Base-by-base conservation (phyloP, 495 filamentous ascomycete genomes). In the Barbatosphaeria neglecta region DNA sequence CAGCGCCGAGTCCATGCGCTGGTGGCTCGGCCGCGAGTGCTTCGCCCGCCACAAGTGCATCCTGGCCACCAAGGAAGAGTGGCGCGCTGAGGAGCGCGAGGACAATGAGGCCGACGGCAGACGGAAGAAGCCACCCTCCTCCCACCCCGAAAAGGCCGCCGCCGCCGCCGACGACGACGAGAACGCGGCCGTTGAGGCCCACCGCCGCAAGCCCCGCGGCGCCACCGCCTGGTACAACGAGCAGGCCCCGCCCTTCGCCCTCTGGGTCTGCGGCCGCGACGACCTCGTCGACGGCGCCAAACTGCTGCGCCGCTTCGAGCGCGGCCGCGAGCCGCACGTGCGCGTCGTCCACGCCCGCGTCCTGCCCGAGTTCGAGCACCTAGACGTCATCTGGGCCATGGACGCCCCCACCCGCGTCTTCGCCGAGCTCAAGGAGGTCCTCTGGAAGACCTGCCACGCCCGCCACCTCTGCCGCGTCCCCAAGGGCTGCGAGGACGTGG, bases 371-470 rank as follows among this genome's bases (percentile, higher is more conserved):
- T 95, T 96, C 61, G 90, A 95, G 64, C 90, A 98, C 61, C 71
- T 98, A 22, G 90, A 98, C 66, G 89, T 96, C 4, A 75, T 98
- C 22, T 98, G 90, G 90, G 90, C 90, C 0, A 87, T 98, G 68
- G 88, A 96, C 60, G 75, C 78, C 0, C 76, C 87, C 18, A 86
- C 94, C 43, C 76, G 90, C 62, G 84, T 96, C 6, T 90, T 87
- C 4, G 74, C 68, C 48, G 92, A 95, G 65, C 69, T 98, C 0
- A 71, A 76, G 24, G 82, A 92, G 57, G 82, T 94, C 22, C 57
- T 98, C 35, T 95, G 90, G 90, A 81, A 77, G 59, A 78, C 74
- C 22, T 76, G 74, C 49, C 24, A 68, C 17, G 77, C 66, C n/a
- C 68, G 78, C 45, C 66, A 69, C 7, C 24, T 59, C 8, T 87